These are phyloP conservation scores for Apocynum venetum DNA, from an alignment of 257 asterid species.

Conservation along the genomic window DNA sequence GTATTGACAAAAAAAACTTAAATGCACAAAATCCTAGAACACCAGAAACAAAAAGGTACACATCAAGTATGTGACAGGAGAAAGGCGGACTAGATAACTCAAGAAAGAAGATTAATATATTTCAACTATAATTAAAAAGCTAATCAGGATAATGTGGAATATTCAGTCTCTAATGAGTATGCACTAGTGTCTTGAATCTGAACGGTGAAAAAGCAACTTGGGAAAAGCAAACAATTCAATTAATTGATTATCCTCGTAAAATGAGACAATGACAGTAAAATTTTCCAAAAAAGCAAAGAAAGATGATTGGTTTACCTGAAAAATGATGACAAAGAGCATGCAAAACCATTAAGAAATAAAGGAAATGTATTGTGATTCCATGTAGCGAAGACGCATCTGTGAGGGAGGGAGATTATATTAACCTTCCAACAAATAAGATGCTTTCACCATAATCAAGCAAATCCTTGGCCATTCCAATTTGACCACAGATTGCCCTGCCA, in stretches of 20 bases:
- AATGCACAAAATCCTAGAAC: not conserved
- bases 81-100: not conserved
- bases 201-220: too few species aligned
- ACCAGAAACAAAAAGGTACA: not conserved
- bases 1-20: not conserved
- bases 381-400: slow-evolving; percentile 2
- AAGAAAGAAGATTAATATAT: too few species aligned
- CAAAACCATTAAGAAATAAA: not conserved
- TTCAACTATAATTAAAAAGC: not conserved
- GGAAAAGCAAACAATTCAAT: too few species aligned
- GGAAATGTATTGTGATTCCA: not conserved
- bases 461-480: slow-evolving; percentile 57
- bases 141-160: too few species aligned
- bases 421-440: slow-evolving; percentile 84
- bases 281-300: too few species aligned
- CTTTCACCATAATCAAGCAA: slow-evolving; percentile 80
- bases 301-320: too few species aligned
- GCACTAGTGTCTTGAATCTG: too few species aligned
- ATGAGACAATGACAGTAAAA: too few species aligned
- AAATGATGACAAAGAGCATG: not conserved
- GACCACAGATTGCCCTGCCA: slow-evolving; percentile 58
- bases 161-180: too few species aligned
- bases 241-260: too few species aligned
- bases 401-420: slow-evolving; percentile 21
- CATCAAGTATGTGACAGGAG: not conserved